phyloP scores from a whole-genome alignment of 1,139 yeast genomes.

The Geotrichum restrictum region DNA sequence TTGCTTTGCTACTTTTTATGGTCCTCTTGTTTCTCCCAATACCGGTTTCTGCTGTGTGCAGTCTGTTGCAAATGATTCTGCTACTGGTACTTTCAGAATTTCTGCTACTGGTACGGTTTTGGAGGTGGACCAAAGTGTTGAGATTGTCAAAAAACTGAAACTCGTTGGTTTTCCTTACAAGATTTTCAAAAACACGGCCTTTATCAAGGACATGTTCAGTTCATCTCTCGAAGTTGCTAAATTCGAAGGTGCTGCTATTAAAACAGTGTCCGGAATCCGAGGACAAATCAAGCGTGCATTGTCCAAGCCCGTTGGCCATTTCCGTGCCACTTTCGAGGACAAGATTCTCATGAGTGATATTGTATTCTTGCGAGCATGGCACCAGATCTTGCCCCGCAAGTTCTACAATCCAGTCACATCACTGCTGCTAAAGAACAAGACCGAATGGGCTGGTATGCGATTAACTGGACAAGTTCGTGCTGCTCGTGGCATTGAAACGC shows the following conservation, averaged over 20 bases:
- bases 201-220: slow-evolving; percentile 92
- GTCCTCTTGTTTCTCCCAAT: slow-evolving; percentile 95
- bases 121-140: slow-evolving; percentile 82
- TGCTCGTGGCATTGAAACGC: slow-evolving; percentile 62
- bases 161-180: slow-evolving; percentile 93
- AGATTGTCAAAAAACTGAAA: slow-evolving; percentile 92
- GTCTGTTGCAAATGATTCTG: slow-evolving; percentile 73
- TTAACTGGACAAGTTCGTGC: slow-evolving; percentile 91
- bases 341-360: slow-evolving; percentile 87
- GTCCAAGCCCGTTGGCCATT: slow-evolving; percentile 93
- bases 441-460: slow-evolving; percentile 94
- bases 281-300: slow-evolving; percentile 97
- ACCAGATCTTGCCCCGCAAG: slow-evolving; percentile 83
- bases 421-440: slow-evolving; percentile 65
- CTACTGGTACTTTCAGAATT: slow-evolving; percentile 87
- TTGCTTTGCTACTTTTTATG: slow-evolving; percentile 94
- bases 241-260: slow-evolving; percentile 95
- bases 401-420: slow-evolving; percentile 97
- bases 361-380: slow-evolving; percentile 91
- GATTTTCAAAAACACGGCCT: slow-evolving; percentile 92
- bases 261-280: slow-evolving; percentile 93
- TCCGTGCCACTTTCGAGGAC: slow-evolving; percentile 97
- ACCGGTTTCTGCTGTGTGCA: slow-evolving; percentile 97
- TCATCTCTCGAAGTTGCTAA: slow-evolving; percentile 92
- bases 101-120: slow-evolving; percentile 98